Evolutionary conservation across 352 stramenopile genomes (phyloP).

Genomic region (Phytophthora pinifolia): DNA sequence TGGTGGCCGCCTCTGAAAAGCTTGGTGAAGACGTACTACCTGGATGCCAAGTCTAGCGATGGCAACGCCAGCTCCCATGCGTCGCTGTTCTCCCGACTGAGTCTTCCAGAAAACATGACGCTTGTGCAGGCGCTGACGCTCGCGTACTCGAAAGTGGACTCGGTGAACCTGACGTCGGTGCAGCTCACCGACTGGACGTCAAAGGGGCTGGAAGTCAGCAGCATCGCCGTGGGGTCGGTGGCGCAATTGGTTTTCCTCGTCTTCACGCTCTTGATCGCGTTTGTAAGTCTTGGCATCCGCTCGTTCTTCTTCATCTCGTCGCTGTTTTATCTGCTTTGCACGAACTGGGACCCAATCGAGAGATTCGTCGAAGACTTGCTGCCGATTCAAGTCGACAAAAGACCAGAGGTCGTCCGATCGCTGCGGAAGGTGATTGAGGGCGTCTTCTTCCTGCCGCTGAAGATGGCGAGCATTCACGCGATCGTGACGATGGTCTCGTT

Average conservation of each 20-base stretch:
- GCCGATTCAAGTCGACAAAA: conserved; percentile 74
- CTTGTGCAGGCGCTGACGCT: conserved; percentile 69
- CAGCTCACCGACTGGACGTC: conserved; percentile 87
- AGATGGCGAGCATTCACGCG: conserved; percentile 87
- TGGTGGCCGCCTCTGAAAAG: conserved; percentile 87
- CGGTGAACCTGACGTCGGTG: conserved; percentile 82
- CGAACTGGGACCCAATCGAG: conserved; percentile 87
- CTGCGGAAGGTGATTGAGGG: conserved; percentile 82
- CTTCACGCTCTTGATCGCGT: conserved; percentile 79
- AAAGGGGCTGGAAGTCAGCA: conserved; percentile 82
- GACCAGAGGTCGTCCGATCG: conserved; percentile 67
- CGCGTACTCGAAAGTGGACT: conserved; percentile 84
- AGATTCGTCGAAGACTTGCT: conserved; percentile 78
- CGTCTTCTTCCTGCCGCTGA: conserved; percentile 87
- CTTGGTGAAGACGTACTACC: conserved; percentile 82
- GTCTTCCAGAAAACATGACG: conserved; percentile 83
- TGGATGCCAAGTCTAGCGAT: conserved; percentile 64
- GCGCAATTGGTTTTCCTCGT: conserved; percentile 79
- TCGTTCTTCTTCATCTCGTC: conserved; percentile 89
- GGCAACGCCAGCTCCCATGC: conserved; percentile 47
- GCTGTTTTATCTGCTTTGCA: conserved; percentile 86
- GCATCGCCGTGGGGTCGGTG: conserved; percentile 78
- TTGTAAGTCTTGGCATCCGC: conserved; percentile 83
- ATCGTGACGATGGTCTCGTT: conserved; percentile 90
- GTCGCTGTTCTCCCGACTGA: conserved; percentile 54